Evolutionary conservation across 1,139 yeast genomes (phyloP), one percentile per base, ranked within the genome.

Genomic region (Yamadazyma jaroonii): DNA sequence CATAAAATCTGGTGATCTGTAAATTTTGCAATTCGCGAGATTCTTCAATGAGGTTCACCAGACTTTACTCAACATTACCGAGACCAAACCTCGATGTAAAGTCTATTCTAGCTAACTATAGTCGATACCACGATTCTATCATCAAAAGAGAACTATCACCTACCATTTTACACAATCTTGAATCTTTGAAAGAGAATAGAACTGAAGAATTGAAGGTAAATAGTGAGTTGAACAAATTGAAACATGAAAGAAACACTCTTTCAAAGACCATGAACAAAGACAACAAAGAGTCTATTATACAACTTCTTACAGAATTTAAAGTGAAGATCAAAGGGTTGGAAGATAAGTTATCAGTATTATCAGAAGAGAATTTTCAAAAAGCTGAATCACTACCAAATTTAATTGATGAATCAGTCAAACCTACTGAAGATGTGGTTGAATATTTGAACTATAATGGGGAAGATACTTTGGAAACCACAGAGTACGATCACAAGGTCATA

Each of bases 331-430:
- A 58, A 20, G 58, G 59, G 0, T 48, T 66, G 14, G 79, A 76
- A 44, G 43, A 53, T 1, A 53, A 59, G 13, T 57, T 43, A n/a
- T 48, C 52, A 3, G 41, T 36, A 3, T 41, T 69, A 10, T 53
- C 63, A 4, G 54, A 57, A 13, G 44, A 48, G 10, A 54, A 81
- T 1, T 57, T 61, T 31, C 31, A 48, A 1, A 57, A 59, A 26
- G 72, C 79, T 1, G 84, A 79, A 15, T 57, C 73, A 0, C 61
- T 89, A 10, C 97, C 97, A 0, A 89, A 89, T 50, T 56, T 77
- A 27, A 60, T 87, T 1, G 82, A 80, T 40, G 59, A 71, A 0
- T 48, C 69, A 0, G 85, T 79, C 0, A 74, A 76, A 0, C 43
- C 52, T 1, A 64, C 70, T 17, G 81, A 79, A 23, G 42, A 45